These are phyloP conservation scores for Hanseniaspora pseudoguilliermondii DNA, from an alignment of 805 yeast species.

Conservation along the genomic window DNA sequence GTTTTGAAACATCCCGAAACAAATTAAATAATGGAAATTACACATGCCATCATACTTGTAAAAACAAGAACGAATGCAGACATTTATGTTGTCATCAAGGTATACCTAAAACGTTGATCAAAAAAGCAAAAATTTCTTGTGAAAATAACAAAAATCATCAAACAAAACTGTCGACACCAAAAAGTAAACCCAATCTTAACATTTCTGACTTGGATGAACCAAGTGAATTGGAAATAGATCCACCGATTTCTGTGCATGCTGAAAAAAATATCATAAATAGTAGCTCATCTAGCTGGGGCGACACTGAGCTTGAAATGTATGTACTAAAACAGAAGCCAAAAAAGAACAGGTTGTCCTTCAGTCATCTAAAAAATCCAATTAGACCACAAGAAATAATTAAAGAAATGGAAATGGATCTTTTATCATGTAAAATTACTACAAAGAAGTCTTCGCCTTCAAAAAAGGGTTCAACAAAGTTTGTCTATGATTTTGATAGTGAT, in stretches of 20 bases:
- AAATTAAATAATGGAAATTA: constrained; percentile 24
- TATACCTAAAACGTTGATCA: constrained; percentile 17
- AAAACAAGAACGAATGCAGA: constrained; percentile 29
- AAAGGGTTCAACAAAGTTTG: background rate
- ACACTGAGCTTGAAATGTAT: background rate
- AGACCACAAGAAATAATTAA: too few relatives aligned
- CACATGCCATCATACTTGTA: constrained; percentile 35
- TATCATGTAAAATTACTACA: background rate
- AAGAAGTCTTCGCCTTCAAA: background rate
- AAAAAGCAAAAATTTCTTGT: background rate
- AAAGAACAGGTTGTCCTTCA: too few relatives aligned
- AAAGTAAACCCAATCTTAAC: background rate
- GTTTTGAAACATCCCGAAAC: constrained; percentile 12
- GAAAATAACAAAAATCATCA: background rate
- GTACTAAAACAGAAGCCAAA: background rate
- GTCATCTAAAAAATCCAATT: too few relatives aligned
- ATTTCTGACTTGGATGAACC: background rate
- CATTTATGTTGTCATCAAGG: constrained; percentile 41
- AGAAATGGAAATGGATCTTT: background rate
- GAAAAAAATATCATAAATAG: background rate
- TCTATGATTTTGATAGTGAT: background rate
- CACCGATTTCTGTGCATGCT: too few relatives aligned
- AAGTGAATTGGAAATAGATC: background rate
- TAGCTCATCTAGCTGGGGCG: background rate
- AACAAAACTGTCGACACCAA: background rate